Base-by-base conservation (phyloP, 2,329 filamentous ascomycete genomes). In the Ophiocordyceps camponoti-leonardi region DNA sequence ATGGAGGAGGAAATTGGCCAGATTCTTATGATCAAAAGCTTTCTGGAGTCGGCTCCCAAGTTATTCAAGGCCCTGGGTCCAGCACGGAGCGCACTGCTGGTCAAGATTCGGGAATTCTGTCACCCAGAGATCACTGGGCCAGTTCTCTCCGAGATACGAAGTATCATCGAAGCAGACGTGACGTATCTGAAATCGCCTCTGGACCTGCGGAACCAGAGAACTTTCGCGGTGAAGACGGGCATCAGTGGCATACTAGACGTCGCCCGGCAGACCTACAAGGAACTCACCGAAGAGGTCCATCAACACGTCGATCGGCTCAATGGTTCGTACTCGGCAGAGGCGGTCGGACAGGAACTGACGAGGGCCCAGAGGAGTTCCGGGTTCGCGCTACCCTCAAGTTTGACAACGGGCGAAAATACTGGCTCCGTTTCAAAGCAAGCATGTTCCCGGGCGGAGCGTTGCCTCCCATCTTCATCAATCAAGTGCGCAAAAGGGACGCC, bases 201-300 rank as follows among this genome's bases (percentile, higher is more conserved):
- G 5, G 90, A 95, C 49, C 68, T 94, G 47, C 76, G 88, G 14
- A 94, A 95, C 49, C 90, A 96, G 58, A 73, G 90, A 50, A 85
- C 83, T 1, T 95, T 93, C 64, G 90, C 90, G 20, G 81, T 96
- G 30, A 92, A 83, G 65, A 77, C 86, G 42, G 85, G 86, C 0
- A 78, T 92, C 40, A 87, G 86, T 53, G 85, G 85, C 2, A 73
- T 95, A 47, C 74, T 96, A 4, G 90, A 95, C 61, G 83, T 95
- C 35, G 85, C 86, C 31, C 76, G 88, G 6, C 82, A 87, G 54
- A 86, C 86, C 0, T 95, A 92, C 63, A 93, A 92, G 54, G 90
- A 96, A 58, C 78, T 83, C 2, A 92, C 81, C 6, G 75, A 82
- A 43, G 86, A 94, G 59, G 76, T 86, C 4, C 74, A 82, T 52